phyloP scores from a whole-genome alignment of 371 early-diverging fungal species.

The Mortierella sp. region DNA sequence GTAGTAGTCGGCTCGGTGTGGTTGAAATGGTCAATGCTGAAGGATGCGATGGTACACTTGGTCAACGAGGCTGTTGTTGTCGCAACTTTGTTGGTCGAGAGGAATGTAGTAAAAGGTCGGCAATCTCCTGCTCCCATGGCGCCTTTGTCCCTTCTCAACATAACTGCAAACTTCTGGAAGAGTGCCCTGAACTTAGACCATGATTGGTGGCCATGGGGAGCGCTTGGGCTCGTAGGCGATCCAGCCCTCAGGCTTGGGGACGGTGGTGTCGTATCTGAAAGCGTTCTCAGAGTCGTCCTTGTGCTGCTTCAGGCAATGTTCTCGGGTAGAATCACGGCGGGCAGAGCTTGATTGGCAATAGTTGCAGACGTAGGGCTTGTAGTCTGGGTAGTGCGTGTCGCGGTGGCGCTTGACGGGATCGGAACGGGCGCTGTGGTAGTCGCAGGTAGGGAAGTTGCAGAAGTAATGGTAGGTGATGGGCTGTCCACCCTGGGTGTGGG shows the following conservation, averaged over 20 bases:
- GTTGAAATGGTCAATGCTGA: slow-evolving; percentile 4
- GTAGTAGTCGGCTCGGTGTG: slow-evolving; percentile 5
- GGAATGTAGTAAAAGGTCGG: neutral
- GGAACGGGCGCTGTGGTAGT: slow-evolving; percentile 55
- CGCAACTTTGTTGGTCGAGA: neutral
- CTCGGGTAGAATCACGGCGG: slow-evolving; percentile 51
- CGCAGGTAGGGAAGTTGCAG: slow-evolving; percentile 53
- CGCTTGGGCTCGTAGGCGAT: slow-evolving; percentile 58
- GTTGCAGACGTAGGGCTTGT: slow-evolving; percentile 57
- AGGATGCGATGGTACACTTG: neutral
- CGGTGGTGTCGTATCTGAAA: slow-evolving; percentile 38
- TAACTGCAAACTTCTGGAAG: neutral
- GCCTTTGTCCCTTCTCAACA: neutral
- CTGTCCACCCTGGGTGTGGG: slow-evolving; percentile 22
- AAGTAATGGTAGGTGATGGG: slow-evolving; percentile 56
- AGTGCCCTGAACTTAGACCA: slow-evolving; percentile 18
- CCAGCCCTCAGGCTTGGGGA: slow-evolving; percentile 58
- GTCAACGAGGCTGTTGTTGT: neutral
- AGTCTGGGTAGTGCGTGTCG: slow-evolving; percentile 56
- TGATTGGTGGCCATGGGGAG: slow-evolving; percentile 55
- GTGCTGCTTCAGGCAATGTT: slow-evolving; percentile 56
- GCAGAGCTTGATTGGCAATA: slow-evolving; percentile 52
- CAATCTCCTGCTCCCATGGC: neutral
- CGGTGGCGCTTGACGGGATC: slow-evolving; percentile 58
- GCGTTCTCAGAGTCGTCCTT: slow-evolving; percentile 56